These are phyloP conservation scores for Xylaria arbuscula DNA, from an alignment of 2,329 filamentous ascomycete genomes.

Conservation along the genomic window DNA sequence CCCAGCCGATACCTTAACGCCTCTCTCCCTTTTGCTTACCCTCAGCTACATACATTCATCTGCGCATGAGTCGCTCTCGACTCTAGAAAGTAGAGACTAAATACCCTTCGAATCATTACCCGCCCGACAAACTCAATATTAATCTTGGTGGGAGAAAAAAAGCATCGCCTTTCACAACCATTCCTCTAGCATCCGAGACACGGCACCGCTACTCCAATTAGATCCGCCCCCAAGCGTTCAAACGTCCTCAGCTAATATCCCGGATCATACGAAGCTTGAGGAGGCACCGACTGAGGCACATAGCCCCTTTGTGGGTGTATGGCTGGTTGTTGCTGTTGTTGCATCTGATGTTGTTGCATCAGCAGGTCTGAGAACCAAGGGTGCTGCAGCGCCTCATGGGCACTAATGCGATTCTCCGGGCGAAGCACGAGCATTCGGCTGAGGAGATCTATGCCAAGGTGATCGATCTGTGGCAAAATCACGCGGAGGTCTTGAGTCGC, in stretches of 20 bases:
- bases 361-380: conserved; percentile 89
- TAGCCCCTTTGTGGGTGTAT: conserved; percentile 56
- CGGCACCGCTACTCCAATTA: not conserved
- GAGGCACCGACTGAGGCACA: conserved; percentile 46
- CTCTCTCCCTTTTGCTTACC: conserved; percentile 23
- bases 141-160: not conserved
- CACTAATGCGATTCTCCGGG: conserved; percentile 90
- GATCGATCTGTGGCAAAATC: conserved; percentile 91
- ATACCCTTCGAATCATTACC: conserved; percentile 5
- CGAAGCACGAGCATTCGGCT: conserved; percentile 91
- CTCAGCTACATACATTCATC: conserved; percentile 14
- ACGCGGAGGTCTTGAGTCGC: conserved; percentile 88
- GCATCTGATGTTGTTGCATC: conserved; percentile 65
- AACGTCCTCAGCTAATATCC: conserved; percentile 42
- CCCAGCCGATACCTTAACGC: conserved; percentile 28
- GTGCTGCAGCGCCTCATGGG: conserved; percentile 85
- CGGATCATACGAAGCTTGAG: conserved; percentile 46
- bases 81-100: conserved; percentile 14
- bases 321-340: conserved; percentile 53
- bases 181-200: not conserved
- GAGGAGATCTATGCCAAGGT: conserved; percentile 85
- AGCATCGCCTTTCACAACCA: not conserved
- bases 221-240: not conserved
- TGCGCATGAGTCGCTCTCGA: conserved; percentile 14
- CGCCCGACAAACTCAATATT: not conserved